A percentile compares a stretch with the other conserved stretches of the same genome.
phyloP scores from a whole-genome alignment of 2,329 filamentous ascomycete species.

The Meredithiella fracta region DNA sequence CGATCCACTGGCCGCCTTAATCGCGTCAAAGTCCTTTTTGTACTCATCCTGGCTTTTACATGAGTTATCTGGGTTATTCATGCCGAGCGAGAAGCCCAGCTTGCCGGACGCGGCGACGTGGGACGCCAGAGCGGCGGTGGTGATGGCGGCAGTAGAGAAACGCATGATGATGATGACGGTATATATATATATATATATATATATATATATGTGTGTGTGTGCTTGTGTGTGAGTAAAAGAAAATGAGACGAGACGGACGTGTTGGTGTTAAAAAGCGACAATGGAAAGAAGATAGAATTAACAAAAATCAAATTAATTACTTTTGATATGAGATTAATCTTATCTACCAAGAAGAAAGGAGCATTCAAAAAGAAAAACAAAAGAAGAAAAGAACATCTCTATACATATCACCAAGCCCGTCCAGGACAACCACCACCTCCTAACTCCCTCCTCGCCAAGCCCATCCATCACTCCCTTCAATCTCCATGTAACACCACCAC shows the following conservation, averaged over 20 bases:
- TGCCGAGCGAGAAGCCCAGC: slow-evolving; percentile 50
- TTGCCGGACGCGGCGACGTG: slow-evolving; percentile 24
- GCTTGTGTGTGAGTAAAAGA: slow-evolving; percentile 2
- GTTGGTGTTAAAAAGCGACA: too few species aligned
- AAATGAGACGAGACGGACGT: background rate
- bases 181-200: background rate
- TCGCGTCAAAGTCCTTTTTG: slow-evolving; percentile 45
- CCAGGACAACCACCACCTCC: background rate
- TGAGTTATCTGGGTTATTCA: slow-evolving; percentile 39
- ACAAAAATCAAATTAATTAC: background rate
- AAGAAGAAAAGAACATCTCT: background rate
- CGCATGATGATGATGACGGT: slow-evolving; percentile 9
- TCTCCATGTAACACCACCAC: background rate
- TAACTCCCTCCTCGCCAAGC: background rate
- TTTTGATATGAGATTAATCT: background rate
- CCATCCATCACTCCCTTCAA: background rate
- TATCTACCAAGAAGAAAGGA: background rate
- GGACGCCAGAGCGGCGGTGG: slow-evolving; percentile 16
- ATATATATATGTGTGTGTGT: too few species aligned
- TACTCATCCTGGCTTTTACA: slow-evolving; percentile 51
- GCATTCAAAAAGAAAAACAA: background rate
- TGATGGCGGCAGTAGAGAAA: slow-evolving; percentile 11
- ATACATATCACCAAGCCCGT: background rate
- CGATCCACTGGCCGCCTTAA: slow-evolving; percentile 32
- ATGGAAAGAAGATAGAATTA: background rate